Conservation (phyloP, 192 early-diverging fungal species). For the Fimicolochytrium jonesii region DNA sequence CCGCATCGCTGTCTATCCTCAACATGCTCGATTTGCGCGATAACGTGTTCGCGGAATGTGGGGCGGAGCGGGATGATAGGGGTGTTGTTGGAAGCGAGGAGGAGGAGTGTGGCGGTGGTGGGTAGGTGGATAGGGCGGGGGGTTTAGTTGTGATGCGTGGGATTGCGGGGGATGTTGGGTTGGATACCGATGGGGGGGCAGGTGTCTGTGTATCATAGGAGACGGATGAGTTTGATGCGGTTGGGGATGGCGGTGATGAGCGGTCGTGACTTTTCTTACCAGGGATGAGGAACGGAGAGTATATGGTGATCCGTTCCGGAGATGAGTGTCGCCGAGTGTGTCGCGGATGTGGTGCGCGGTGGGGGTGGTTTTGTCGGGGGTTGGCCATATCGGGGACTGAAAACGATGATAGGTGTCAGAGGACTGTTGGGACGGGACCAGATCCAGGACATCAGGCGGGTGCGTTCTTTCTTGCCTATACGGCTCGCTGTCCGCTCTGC, state of each 20-base stretch:
- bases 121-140: too few relatives aligned
- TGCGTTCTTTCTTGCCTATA: neutral
- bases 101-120: neutral
- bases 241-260: neutral
- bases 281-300: too few relatives aligned
- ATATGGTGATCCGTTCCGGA: too few relatives aligned
- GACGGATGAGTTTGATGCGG: neutral
- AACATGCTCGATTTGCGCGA: too few relatives aligned
- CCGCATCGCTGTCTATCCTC: neutral
- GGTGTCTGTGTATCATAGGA: neutral
- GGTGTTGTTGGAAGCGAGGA: neutral
- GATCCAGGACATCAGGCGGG: neutral
- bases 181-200: neutral
- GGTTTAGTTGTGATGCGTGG: too few relatives aligned
- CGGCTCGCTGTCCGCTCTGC: neutral
- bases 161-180: neutral
- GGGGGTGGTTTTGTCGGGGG: neutral
- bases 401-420: neutral
- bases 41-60: too few relatives aligned
- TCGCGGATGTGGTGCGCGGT: conserved; percentile 2
- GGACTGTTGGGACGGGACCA: neutral
- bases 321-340: neutral
- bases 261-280: neutral
- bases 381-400: neutral
- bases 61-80: neutral